A percentile compares a stretch with the other conserved stretches of the same genome.
Conservation (phyloP, 2,329 filamentous ascomycete species). For the Verticillium nonalfalfae region DNA sequence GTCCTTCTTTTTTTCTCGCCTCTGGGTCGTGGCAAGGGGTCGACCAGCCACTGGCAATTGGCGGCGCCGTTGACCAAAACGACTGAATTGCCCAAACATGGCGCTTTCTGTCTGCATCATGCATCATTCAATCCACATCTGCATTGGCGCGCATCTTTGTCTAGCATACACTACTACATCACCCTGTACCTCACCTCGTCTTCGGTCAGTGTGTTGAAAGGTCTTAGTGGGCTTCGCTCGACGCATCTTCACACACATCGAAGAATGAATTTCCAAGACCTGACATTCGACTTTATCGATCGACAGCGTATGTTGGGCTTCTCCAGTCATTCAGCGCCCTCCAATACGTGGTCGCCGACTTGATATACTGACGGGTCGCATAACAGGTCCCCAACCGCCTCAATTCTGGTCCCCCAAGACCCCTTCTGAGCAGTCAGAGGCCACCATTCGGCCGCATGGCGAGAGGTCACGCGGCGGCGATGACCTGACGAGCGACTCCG, state of each 20-base stretch:
- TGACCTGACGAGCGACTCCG: slow-evolving; percentile 14
- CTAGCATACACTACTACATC: not conserved
- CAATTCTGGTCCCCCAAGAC: slow-evolving; percentile 13
- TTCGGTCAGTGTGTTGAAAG: not conserved
- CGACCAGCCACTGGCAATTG: slow-evolving; percentile 3
- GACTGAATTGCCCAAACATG: slow-evolving; percentile 1
- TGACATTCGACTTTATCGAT: slow-evolving; percentile 1
- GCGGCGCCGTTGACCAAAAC: slow-evolving; percentile 1
- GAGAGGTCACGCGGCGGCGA: slow-evolving; percentile 8
- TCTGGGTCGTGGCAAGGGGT: not conserved
- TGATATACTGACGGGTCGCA: slow-evolving; percentile 10
- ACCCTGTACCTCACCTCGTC: not conserved
- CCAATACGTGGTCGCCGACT: not conserved
- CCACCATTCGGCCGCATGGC: slow-evolving; percentile 9
- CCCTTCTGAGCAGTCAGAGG: slow-evolving; percentile 15
- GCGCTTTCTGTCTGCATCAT: slow-evolving; percentile 1
- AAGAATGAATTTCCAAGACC: slow-evolving; percentile 4
- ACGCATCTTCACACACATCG: not conserved
- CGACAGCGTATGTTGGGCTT: slow-evolving; percentile 1
- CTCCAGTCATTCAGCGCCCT: not conserved
- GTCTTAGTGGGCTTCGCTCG: not conserved
- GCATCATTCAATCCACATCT: not conserved
- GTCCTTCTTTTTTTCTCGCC: not conserved
- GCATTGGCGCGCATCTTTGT: slow-evolving; percentile 2
- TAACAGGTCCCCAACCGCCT: slow-evolving; percentile 12